These are phyloP conservation scores for Globisporangium carolinianum DNA, from an alignment of 352 stramenopile species.

Conservation along the genomic window DNA sequence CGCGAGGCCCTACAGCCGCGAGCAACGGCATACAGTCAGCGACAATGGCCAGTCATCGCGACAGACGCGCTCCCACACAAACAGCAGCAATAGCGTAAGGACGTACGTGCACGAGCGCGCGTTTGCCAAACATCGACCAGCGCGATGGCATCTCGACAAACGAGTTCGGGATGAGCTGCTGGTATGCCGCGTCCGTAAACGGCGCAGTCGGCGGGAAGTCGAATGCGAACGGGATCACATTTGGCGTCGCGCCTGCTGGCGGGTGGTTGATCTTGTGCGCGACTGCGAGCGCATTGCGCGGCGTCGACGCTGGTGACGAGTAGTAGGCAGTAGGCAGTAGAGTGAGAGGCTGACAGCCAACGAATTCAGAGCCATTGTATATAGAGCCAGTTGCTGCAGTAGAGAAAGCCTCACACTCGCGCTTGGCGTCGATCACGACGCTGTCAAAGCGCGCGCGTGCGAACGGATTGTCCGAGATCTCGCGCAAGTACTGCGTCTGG, in stretches of 20 bases:
- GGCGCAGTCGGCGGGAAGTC: constrained; percentile 75
- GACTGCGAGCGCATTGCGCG: constrained; percentile 61
- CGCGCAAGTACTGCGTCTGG: constrained; percentile 44
- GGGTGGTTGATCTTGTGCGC: constrained; percentile 87
- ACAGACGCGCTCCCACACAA: background rate
- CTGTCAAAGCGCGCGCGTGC: constrained; percentile 80
- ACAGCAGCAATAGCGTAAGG: background rate
- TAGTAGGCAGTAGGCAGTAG: no score
- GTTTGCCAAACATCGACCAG: constrained; percentile 80
- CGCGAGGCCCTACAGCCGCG: constrained; percentile 37
- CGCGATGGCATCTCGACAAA: constrained; percentile 77
- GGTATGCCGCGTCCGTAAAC: constrained; percentile 50
- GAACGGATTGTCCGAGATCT: constrained; percentile 73
- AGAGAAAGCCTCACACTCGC: constrained; percentile 36
- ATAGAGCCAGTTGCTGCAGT: background rate
- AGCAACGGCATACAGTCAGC: no score
- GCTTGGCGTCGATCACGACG: constrained; percentile 81
- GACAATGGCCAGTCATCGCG: background rate
- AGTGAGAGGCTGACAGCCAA: background rate
- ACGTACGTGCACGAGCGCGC: constrained; percentile 76
- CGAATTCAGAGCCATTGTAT: background rate
- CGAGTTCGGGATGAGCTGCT: constrained; percentile 74
- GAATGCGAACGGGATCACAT: constrained; percentile 78
- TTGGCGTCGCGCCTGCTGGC: constrained; percentile 50
- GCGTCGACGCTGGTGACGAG: constrained; percentile 31